Percentiles rank a stretch among this genome's conserved stretches.
phyloP scores from a whole-genome alignment of 2,329 filamentous ascomycete species.

The Beauveria bassiana region DNA sequence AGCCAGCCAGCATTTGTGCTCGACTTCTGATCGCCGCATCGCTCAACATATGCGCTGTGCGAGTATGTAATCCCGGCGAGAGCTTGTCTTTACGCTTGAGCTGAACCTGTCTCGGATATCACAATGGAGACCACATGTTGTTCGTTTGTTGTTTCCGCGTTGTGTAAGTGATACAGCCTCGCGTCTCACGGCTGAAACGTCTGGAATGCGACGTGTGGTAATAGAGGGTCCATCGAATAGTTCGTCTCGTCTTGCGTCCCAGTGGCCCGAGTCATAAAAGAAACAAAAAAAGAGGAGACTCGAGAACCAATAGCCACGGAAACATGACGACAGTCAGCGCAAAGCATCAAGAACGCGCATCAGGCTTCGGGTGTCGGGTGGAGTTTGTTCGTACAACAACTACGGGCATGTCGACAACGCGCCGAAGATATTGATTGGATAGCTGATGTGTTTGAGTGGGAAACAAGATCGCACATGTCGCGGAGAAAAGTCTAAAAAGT shows the following conservation, averaged over 20 bases:
- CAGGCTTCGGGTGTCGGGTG: not conserved
- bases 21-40: too few species aligned
- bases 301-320: not conserved
- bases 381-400: not conserved
- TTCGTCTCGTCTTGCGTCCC: not conserved
- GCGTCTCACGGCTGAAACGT: not conserved
- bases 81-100: too few species aligned
- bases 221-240: not conserved
- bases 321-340: not conserved
- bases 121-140: not conserved
- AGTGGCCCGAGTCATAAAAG: not conserved
- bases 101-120: not conserved
- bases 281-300: not conserved
- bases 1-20: too few species aligned
- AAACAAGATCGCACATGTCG: not conserved
- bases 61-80: too few species aligned
- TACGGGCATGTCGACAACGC: not conserved
- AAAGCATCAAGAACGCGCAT: not conserved
- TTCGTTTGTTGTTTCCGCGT: not conserved
- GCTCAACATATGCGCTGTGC: too few species aligned
- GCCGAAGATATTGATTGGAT: not conserved
- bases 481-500: not conserved
- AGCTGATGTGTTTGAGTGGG: not conserved
- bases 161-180: not conserved
- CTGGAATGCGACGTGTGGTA: slow-evolving; percentile 5